These are phyloP conservation scores for Bolboschoenus planiculmis DNA, from an alignment of 176 grass and related monocot genomes.

Conservation along the genomic window DNA sequence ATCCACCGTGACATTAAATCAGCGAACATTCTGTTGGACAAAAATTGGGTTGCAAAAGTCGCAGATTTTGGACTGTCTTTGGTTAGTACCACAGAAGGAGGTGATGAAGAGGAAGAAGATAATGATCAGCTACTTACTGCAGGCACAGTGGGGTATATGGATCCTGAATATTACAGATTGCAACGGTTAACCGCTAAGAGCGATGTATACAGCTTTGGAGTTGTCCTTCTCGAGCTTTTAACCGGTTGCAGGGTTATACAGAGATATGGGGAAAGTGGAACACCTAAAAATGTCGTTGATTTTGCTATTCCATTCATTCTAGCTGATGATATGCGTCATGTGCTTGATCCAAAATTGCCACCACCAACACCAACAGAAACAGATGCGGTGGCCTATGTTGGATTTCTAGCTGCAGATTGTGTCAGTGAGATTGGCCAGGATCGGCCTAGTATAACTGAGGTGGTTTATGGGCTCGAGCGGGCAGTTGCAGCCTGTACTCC, in stretches of 20 bases:
- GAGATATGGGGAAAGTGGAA: conserved; percentile 71
- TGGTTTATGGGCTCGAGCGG: conserved; percentile 68
- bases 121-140: conserved; percentile 36
- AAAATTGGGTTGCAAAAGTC: conserved; percentile 70
- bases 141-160: conserved; percentile 95
- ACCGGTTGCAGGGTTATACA: conserved; percentile 70
- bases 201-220: conserved; percentile 46
- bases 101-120: background rate
- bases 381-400: conserved; percentile 75
- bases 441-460: conserved; percentile 77
- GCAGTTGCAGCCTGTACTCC: conserved; percentile 37
- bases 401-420: conserved; percentile 73
- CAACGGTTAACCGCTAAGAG: conserved; percentile 82
- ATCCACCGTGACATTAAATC: conserved; percentile 97
- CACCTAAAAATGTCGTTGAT: conserved; percentile 75
- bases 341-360: conserved; percentile 61
- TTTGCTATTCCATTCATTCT: conserved; percentile 69
- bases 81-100: conserved; percentile 18
- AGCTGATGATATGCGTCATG: conserved; percentile 48
- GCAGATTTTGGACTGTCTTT: conserved; percentile 84
- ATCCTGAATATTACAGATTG: conserved; percentile 87
- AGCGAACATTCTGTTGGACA: conserved; percentile 84
- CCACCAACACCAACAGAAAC: conserved; percentile 37
- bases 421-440: conserved; percentile 54
- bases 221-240: conserved; percentile 36